Base-by-base conservation (phyloP, 139 green algal species). In the Chlamydomonas asymmetrica region DNA sequence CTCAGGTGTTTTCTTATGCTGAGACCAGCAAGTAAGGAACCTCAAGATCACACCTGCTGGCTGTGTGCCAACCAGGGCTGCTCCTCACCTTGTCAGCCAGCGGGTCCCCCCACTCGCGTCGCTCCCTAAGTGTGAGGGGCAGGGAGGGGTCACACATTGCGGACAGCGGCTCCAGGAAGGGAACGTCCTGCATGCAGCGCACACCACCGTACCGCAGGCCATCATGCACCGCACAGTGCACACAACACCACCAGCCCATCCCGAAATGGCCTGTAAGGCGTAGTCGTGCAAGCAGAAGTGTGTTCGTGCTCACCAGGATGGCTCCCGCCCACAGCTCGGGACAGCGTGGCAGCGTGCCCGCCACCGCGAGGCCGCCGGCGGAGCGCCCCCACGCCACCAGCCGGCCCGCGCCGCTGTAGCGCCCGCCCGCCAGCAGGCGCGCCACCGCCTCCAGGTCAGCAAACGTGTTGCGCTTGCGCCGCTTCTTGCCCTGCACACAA, bases 31-130 rank as follows among this genome's bases (percentile, higher is more conserved):
- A n/a, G n/a, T n/a, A n/a, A n/a, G n/a, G n/a, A n/a, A n/a, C n/a
- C n/a, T n/a, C n/a, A n/a, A n/a, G n/a, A n/a, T n/a, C n/a, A n/a
- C n/a, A n/a, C n/a, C n/a, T n/a, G n/a, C n/a, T n/a, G n/a, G n/a
- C n/a, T n/a, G n/a, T n/a, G n/a, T n/a, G n/a, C n/a, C n/a, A n/a
- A n/a, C n/a, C n/a, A n/a, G n/a, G n/a, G n/a, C 20, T 57, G 20
- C 49, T 22, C 18, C 74, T 3, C 32, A 82, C 76, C 76, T 66
- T 25, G 38, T 48, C 27, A 18, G 67, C 64, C 41, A 78, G 23
- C 10, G 89, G 87, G 70, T 92, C 76, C 0, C 88, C 88, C 88
- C 88, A 93, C 73, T 93, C 87, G 1, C 54, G 45, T 25, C 85
- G 73, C 80, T 93, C 88, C 70, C 86, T 84, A 18, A 79, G 67